Evolutionary conservation across 805 yeast species (phyloP).

Genomic region (Lipomyces starkeyi): DNA sequence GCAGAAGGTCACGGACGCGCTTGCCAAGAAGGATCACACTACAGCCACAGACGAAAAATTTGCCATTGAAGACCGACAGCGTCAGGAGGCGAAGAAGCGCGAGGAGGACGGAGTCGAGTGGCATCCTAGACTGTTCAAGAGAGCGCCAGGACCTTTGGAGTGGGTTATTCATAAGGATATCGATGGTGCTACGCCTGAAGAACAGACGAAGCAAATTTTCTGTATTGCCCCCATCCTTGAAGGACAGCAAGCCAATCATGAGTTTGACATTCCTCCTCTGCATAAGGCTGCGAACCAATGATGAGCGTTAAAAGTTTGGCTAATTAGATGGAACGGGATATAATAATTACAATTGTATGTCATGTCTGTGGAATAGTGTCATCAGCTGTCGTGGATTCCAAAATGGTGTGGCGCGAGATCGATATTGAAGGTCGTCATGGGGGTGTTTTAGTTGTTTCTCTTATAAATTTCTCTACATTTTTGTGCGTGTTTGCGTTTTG

Average conservation of each 20-base stretch:
- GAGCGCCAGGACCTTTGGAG: conserved; percentile 55
- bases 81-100: conserved; percentile 73
- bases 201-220: conserved; percentile 61
- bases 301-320: neutral
- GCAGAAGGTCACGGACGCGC: conserved; percentile 80
- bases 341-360: neutral
- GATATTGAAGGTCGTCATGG: neutral
- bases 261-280: conserved; percentile 35
- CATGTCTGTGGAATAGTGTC: neutral
- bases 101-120: conserved; percentile 79
- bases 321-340: neutral
- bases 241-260: conserved; percentile 57
- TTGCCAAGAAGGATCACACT: conserved; percentile 78
- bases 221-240: conserved; percentile 81
- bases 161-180: conserved; percentile 70
- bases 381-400: neutral
- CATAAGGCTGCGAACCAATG: conserved; percentile 6
- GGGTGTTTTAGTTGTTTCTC: neutral
- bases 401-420: neutral
- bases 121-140: conserved; percentile 77
- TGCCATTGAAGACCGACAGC: conserved; percentile 85
- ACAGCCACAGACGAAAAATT: conserved; percentile 88
- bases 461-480: neutral
- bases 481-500: neutral
- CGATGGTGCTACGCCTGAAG: conserved; percentile 58